Percentiles rank a stretch among this genome's conserved stretches.
phyloP scores from a whole-genome alignment of 805 yeast species.

The Kluyveromyces dobzhanskii region DNA sequence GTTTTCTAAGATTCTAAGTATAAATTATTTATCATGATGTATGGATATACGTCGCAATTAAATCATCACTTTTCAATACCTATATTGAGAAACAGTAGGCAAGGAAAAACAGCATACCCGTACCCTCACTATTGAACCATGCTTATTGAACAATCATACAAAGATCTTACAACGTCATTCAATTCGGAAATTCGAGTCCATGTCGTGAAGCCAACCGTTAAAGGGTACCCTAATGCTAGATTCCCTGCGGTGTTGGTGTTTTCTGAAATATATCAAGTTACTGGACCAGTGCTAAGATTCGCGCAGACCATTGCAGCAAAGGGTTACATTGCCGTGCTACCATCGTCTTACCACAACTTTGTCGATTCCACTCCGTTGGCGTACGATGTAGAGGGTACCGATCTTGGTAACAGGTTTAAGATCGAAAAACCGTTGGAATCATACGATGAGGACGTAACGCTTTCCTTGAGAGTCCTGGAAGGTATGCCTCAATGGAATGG shows the following conservation, averaged over 20 bases:
- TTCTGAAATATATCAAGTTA: conserved; percentile 74
- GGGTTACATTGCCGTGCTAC: conserved; percentile 73
- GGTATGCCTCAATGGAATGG: conserved; percentile 59
- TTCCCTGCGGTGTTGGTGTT: conserved; percentile 77
- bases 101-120: no score
- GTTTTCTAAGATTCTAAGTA: no score
- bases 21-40: no score
- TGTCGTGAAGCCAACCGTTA: conserved; percentile 58
- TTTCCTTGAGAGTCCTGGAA: conserved; percentile 55
- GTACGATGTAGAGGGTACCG: conserved; percentile 69
- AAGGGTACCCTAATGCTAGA: conserved; percentile 67
- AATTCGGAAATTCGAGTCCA: conserved; percentile 62
- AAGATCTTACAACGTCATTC: conserved; percentile 56
- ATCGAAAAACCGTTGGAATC: conserved; percentile 57
- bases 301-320: conserved; percentile 73
- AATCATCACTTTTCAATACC: no score
- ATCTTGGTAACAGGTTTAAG: conserved; percentile 61
- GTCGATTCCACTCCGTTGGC: conserved; percentile 53
- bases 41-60: no score
- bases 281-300: conserved; percentile 74
- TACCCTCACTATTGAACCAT: conserved; percentile 28
- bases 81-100: no score
- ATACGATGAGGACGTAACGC: conserved; percentile 65
- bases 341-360: conserved; percentile 72
- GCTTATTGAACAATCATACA: conserved; percentile 59